Evolutionary conservation across 2,329 filamentous ascomycete species (phyloP).

Genomic region (Diaporthe amygdali): DNA sequence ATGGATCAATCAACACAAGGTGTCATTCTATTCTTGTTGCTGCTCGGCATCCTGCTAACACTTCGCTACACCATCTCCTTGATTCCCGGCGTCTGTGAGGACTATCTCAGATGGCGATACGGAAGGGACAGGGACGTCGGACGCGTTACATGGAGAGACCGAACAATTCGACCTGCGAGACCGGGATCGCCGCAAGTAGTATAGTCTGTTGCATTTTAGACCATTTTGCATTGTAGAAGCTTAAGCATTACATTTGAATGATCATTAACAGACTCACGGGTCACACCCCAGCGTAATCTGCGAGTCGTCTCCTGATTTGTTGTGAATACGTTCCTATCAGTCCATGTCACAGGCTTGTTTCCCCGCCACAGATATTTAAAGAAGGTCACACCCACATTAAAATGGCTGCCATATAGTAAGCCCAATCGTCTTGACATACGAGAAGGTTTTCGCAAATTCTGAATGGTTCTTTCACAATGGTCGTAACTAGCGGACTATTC

Average conservation of each 20-base stretch:
- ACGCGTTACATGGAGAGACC: not conserved
- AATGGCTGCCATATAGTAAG: too few species aligned
- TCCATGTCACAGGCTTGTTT: not conserved
- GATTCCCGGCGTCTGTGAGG: not conserved
- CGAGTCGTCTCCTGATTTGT: not conserved
- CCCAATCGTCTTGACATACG: not conserved
- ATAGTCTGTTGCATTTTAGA: not conserved
- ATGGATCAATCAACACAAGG: not conserved
- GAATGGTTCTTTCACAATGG: not conserved
- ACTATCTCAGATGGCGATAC: not conserved
- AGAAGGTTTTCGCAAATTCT: not conserved
- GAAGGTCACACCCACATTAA: fast-evolving
- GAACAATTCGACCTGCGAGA: not conserved
- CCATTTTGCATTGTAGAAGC: not conserved
- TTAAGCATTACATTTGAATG: not conserved
- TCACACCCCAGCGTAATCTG: not conserved
- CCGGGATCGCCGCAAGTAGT: not conserved
- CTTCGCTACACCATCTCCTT: not conserved
- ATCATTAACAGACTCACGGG: not conserved
- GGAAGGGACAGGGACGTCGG: not conserved
- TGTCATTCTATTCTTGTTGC: not conserved
- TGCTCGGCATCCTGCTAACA: not conserved
- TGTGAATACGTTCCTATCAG: not conserved
- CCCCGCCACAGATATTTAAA: not conserved
- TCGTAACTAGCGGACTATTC: not conserved